A percentile compares a stretch with the other conserved stretches of the same genome.
phyloP scores from a whole-genome alignment of 2,329 filamentous ascomycete species.

The Fusarium buxicola region DNA sequence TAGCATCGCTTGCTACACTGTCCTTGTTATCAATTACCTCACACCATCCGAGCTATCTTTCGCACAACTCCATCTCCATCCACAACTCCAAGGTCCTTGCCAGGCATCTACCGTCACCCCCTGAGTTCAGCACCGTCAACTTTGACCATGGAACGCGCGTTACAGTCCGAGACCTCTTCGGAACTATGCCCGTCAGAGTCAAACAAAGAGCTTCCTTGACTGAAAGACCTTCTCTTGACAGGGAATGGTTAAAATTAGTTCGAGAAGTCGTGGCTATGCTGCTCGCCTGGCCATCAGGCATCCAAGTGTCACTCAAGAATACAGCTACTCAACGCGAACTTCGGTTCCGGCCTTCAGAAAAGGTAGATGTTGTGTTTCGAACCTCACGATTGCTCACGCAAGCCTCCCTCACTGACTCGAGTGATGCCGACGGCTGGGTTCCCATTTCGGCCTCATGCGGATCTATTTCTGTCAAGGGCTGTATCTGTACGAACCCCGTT shows the following conservation, averaged over 20 bases:
- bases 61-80: slow-evolving; percentile 73
- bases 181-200: slow-evolving; percentile 88
- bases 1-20: slow-evolving; percentile 80
- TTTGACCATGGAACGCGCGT: slow-evolving; percentile 79
- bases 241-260: slow-evolving; percentile 74
- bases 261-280: slow-evolving; percentile 71
- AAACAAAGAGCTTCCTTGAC: slow-evolving; percentile 76
- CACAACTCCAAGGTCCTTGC: slow-evolving; percentile 76
- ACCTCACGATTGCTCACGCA: slow-evolving; percentile 70
- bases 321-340: slow-evolving; percentile 51
- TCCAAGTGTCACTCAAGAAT: slow-evolving; percentile 71
- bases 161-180: slow-evolving; percentile 83
- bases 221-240: slow-evolving; percentile 64
- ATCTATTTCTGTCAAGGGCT: slow-evolving; percentile 72
- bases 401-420: slow-evolving; percentile 69
- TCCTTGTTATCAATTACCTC: slow-evolving; percentile 84
- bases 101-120: slow-evolving; percentile 70
- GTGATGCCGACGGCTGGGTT: slow-evolving; percentile 72
- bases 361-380: slow-evolving; percentile 36
- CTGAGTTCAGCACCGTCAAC: slow-evolving; percentile 66
- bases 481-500: slow-evolving; percentile 76
- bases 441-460: slow-evolving; percentile 74
- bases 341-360: slow-evolving; percentile 50
- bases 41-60: slow-evolving; percentile 68
- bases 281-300: slow-evolving; percentile 72